A percentile compares a stretch with the other conserved stretches of the same genome.
These are phyloP conservation scores for Pseudocercospora ulei DNA, from an alignment of 2,329 filamentous ascomycete species.

Conservation along the genomic window DNA sequence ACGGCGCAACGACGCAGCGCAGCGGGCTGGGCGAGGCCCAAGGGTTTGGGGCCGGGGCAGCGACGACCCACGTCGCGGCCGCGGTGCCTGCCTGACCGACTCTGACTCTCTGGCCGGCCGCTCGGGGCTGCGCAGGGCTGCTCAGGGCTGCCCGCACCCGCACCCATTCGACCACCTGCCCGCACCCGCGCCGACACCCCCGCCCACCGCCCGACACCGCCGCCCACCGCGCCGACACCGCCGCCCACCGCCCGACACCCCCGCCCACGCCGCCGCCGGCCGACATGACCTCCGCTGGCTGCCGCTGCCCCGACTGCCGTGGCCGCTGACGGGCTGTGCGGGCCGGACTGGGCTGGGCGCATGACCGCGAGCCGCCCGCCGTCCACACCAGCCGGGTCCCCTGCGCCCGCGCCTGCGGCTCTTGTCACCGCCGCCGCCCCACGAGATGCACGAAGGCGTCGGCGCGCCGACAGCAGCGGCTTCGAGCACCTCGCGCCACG, in stretches of 20 bases:
- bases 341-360: not conserved
- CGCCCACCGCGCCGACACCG: not conserved
- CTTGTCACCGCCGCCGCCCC: conserved; percentile 6
- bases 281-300: conserved; percentile 2
- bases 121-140: too few relatives aligned
- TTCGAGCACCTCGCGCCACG: conserved; percentile 5
- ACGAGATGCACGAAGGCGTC: conserved; percentile 5
- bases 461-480: conserved; percentile 4
- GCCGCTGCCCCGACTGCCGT: not conserved
- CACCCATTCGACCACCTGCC: too few relatives aligned
- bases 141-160: too few relatives aligned
- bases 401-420: conserved; percentile 4
- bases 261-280: not conserved
- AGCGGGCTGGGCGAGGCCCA: too few relatives aligned
- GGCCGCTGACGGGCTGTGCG: conserved; percentile 1
- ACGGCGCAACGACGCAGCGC: too few relatives aligned
- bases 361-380: not conserved
- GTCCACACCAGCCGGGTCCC: conserved; percentile 4
- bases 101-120: too few relatives aligned
- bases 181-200: too few relatives aligned
- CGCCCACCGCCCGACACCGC: too few relatives aligned
- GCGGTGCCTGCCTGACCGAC: too few relatives aligned
- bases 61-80: too few relatives aligned
- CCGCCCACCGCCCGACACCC: not conserved
- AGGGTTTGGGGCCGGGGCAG: too few relatives aligned